A percentile compares a stretch with the other conserved stretches of the same genome.
phyloP scores from a whole-genome alignment of 352 stramenopile species.

The Phytophthora litchii region DNA sequence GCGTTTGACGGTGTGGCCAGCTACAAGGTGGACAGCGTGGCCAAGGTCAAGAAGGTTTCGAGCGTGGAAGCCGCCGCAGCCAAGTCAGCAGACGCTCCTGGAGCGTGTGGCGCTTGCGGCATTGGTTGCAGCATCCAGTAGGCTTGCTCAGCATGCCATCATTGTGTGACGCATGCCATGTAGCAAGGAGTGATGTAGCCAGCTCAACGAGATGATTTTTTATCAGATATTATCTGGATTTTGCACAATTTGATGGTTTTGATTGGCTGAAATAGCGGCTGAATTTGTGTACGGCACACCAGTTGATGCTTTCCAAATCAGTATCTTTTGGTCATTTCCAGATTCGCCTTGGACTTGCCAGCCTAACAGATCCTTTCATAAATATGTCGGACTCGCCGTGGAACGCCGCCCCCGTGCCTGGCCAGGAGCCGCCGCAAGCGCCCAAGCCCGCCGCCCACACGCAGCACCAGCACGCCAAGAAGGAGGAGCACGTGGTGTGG shows the following conservation, averaged over 20 bases:
- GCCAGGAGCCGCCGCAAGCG: slow-evolving; percentile 30
- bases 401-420: slow-evolving; percentile 48
- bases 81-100: slow-evolving; percentile 26
- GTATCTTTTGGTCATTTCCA: slow-evolving; percentile 42
- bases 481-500: slow-evolving; percentile 53
- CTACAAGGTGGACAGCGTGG: slow-evolving; percentile 46
- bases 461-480: slow-evolving; percentile 26
- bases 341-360: slow-evolving; percentile 30
- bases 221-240: slow-evolving; percentile 1
- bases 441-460: slow-evolving; percentile 30
- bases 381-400: slow-evolving; percentile 50
- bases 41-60: slow-evolving; percentile 30
- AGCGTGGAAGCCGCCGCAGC: slow-evolving; percentile 24
- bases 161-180: no score
- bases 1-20: slow-evolving; percentile 41
- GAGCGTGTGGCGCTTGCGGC: slow-evolving; percentile 34
- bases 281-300: slow-evolving; percentile 8
- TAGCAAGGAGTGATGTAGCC: no score
- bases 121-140: slow-evolving; percentile 33
- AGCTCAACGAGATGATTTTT: slow-evolving; percentile 9
- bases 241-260: background rate
- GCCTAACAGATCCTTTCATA: background rate
- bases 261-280: slow-evolving; percentile 19
- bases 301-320: slow-evolving; percentile 19
- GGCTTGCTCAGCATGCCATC: no score